Conservation (phyloP, 2,329 filamentous ascomycete genomes). For the Talaromyces funiculosus region DNA sequence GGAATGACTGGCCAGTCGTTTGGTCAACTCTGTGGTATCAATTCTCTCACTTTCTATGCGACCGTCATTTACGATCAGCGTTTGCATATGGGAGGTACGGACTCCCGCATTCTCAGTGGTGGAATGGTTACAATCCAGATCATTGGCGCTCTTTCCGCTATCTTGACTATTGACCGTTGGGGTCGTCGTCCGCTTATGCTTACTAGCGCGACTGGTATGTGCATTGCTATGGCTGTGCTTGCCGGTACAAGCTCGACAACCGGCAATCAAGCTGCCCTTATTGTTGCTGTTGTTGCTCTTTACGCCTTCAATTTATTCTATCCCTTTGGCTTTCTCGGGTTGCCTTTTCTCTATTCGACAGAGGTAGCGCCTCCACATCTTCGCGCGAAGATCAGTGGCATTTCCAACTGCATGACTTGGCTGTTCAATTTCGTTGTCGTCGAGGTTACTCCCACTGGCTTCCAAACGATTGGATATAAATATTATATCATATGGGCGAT, state of each 20-base stretch:
- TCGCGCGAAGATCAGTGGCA: constrained; percentile 50
- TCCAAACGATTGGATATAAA: constrained; percentile 43
- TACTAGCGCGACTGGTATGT: constrained; percentile 49
- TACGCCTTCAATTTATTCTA: constrained; percentile 15
- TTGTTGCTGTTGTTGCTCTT: constrained; percentile 11
- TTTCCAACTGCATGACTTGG: constrained; percentile 47
- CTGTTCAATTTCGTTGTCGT: constrained; percentile 35
- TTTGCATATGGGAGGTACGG: constrained; percentile 6
- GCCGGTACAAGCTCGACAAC: constrained; percentile 15
- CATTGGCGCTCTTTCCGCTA: constrained; percentile 46
- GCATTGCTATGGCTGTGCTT: constrained; percentile 47
- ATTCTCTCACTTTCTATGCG: constrained; percentile 33
- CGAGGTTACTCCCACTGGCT: constrained; percentile 34
- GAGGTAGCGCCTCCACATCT: constrained; percentile 13
- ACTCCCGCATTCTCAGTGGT: constrained; percentile 35
- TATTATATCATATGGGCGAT: constrained; percentile 43
- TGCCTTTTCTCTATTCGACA: constrained; percentile 14
- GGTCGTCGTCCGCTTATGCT: constrained; percentile 50
- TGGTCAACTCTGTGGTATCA: constrained; percentile 35
- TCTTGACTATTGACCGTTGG: constrained; percentile 49
- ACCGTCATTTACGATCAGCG: constrained; percentile 36
- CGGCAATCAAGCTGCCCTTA: constrained; percentile 6
- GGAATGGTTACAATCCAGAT: constrained; percentile 55
- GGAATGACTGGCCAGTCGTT: constrained; percentile 32
- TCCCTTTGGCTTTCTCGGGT: constrained; percentile 15